A percentile compares a stretch with the other conserved stretches of the same genome.
Conservation (phyloP, 1,284 basidiomycete genomes). For the Microbotryum violaceum region DNA sequence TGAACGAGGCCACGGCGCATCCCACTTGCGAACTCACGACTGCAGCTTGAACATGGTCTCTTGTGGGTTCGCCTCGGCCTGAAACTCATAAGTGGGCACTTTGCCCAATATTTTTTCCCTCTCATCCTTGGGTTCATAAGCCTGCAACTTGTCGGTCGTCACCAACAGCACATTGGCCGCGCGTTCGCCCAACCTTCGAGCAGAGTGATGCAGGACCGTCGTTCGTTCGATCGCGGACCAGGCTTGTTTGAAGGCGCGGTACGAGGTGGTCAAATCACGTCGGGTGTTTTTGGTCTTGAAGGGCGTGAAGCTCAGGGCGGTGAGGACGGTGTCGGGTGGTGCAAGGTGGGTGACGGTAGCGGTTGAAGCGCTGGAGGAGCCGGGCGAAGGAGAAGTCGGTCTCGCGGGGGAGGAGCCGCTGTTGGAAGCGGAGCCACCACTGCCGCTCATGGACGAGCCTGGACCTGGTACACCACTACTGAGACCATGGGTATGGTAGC, state of each 20-base stretch:
- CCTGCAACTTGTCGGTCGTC: background rate
- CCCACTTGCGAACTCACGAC: constrained; percentile 7
- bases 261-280: constrained; percentile 11
- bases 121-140: constrained; percentile 3
- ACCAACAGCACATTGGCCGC: constrained; percentile 9
- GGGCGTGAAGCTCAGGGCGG: background rate
- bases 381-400: background rate
- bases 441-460: background rate
- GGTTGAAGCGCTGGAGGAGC: background rate
- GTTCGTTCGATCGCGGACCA: constrained; percentile 10
- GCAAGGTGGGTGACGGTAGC: background rate
- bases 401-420: background rate
- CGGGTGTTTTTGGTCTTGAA: constrained; percentile 9
- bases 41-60: constrained; percentile 15
- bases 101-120: background rate
- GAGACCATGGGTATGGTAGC: too few relatives aligned
- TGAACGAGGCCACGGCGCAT: too few relatives aligned
- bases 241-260: background rate
- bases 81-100: constrained; percentile 14
- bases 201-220: background rate
- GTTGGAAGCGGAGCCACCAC: background rate
- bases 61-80: background rate
- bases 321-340: background rate
- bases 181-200: constrained; percentile 3
- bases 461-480: too few relatives aligned